Conservation (phyloP, 1,284 basidiomycete genomes). For the Albatrellus sp. region DNA sequence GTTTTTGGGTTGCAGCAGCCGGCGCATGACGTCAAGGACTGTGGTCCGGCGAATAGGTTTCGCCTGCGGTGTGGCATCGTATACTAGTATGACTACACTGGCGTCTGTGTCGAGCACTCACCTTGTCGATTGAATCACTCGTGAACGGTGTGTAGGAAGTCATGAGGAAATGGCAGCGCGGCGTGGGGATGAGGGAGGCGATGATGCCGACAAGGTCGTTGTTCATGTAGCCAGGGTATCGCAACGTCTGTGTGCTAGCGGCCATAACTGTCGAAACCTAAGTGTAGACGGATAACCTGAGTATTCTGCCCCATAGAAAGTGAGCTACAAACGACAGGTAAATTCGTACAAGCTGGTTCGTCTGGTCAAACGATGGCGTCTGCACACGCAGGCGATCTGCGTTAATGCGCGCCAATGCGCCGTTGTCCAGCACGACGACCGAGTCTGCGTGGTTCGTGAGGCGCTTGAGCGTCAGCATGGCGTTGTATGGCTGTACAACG, state of each 20-base stretch:
- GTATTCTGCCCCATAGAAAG: neutral
- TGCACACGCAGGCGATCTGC: conserved; percentile 86
- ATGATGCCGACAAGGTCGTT: conserved; percentile 98
- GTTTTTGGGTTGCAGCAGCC: conserved; percentile 95
- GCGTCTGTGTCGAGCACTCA: conserved; percentile 17
- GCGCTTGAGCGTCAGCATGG: conserved; percentile 87
- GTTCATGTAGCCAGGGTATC: conserved; percentile 99
- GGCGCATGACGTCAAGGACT: conserved; percentile 97
- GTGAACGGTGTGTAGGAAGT: conserved; percentile 99
- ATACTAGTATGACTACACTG: neutral
- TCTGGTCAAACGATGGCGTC: conserved; percentile 88
- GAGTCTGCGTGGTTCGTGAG: conserved; percentile 95
- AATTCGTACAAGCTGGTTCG: conserved; percentile 72
- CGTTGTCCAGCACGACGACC: conserved; percentile 96
- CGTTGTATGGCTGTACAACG: conserved; percentile 98
- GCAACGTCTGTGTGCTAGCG: conserved; percentile 91
- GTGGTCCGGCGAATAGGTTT: conserved; percentile 77
- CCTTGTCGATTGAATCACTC: conserved; percentile 90
- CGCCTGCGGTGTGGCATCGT: conserved; percentile 15
- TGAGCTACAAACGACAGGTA: conserved; percentile 12
- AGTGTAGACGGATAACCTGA: neutral
- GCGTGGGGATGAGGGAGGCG: conserved; percentile 94
- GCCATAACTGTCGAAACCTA: conserved; percentile 94
- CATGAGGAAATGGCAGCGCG: conserved; percentile 98
- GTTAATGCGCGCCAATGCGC: conserved; percentile 84